Percentiles rank a stretch among this genome's conserved stretches.
Evolutionary conservation across 306 rosid genomes (phyloP).

Genomic region (Casuarina equisetifolia): DNA sequence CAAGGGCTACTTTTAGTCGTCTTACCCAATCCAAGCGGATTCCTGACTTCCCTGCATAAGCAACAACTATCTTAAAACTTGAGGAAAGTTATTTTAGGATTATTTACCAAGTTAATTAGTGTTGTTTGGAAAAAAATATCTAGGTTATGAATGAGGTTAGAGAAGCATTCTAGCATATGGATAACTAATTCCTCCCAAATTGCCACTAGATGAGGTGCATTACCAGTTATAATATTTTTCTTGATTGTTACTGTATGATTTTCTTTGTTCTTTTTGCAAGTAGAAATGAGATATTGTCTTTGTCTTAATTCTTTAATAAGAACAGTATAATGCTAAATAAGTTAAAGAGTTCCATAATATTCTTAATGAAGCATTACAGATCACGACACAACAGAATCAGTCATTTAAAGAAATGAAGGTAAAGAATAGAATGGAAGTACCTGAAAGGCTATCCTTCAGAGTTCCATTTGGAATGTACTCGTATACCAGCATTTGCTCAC

Average conservation of each 20-base stretch:
- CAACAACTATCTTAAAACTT: background rate
- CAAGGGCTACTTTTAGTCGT: constrained; percentile 47
- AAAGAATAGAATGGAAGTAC: constrained; percentile 22
- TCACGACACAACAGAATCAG: background rate
- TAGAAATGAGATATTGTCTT: background rate
- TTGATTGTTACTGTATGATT: background rate
- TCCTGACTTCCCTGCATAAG: constrained; percentile 35
- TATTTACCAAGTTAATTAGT: background rate
- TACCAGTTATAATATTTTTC: background rate
- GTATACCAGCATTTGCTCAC: constrained; percentile 57
- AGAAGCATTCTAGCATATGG: background rate
- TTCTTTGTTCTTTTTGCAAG: background rate
- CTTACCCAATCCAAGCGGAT: constrained; percentile 46
- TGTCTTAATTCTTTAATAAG: background rate
- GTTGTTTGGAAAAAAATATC: background rate
- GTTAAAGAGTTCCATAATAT: background rate
- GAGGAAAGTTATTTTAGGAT: background rate
- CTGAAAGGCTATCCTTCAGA: constrained; percentile 43
- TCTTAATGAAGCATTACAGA: background rate
- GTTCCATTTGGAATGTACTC: constrained; percentile 50
- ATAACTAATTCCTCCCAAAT: background rate
- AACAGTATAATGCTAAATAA: background rate
- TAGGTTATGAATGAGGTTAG: background rate
- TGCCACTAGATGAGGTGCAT: background rate
- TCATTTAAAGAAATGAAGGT: background rate